Base-by-base conservation (phyloP, 164 flowering plant genomes). In the Pachysandra terminalis region DNA sequence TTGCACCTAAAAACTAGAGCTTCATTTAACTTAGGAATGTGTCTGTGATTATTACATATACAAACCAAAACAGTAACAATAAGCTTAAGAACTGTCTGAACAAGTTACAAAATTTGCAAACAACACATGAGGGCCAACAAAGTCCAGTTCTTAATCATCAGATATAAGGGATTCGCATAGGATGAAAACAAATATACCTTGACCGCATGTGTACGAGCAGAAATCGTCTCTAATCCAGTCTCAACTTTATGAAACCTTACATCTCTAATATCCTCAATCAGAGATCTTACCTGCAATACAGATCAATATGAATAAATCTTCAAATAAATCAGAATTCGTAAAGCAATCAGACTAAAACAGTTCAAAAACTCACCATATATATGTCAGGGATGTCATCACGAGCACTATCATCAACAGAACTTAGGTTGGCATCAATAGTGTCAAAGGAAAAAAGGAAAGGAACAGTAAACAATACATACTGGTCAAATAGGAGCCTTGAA, bases 181-280 rank as follows among this genome's bases (percentile, higher is more conserved):
- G 41, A 55, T 63, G 53, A 40, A 51, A 48, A 40, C 26, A 58
- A 62, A 5, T 54, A 59, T 83, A 93, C 98, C 90, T 84, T 91
- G 71, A 93, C 88, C 22, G 96, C 92, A 76, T 84, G 84, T 65
- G 96, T 84, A 10, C 92, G 86, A 23, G 81, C 81, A 77, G 88
- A 81, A 66, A 93, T 85, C 70, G 82, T 77, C 81, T 88, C 92
- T 59, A 90, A 80, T 58, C 88, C 89, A 55, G 82, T 81, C 68
- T 91, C 96, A 54, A 90, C 83, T 79, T 93, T 93, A 74, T 89
- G 93, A 74, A 93, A 88, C 69, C 98, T 78, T 40, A 90, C 98
- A 84, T 88, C 85, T 69, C 93, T 81, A 61, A 93, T 93, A 74
- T 86, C 93, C 71, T 90, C 92, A 57, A 90, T 79, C 62, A 90